Percentiles rank a stretch among this genome's conserved stretches.
Evolutionary conservation across 176 grass and related monocot species (phyloP).

Genomic region (Pontederia paniculata): DNA sequence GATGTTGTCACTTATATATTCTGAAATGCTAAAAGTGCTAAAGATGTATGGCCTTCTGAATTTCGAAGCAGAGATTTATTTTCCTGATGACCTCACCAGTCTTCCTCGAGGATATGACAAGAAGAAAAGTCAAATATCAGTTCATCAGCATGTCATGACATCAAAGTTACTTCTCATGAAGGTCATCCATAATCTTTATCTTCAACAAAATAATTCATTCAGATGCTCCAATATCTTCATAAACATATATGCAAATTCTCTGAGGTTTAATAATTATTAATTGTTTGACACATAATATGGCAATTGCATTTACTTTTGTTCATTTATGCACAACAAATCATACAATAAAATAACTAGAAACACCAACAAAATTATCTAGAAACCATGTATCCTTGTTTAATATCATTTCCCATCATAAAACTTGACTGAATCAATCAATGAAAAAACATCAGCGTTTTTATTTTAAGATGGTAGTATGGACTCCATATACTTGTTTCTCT

Average conservation of each 20-base stretch:
- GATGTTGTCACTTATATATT: constrained; percentile 86
- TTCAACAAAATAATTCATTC: background rate
- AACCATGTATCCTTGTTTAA: too few species aligned
- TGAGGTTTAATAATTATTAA: background rate
- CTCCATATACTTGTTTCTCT: too few species aligned
- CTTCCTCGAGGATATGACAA: constrained; percentile 81
- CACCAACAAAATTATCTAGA: too few species aligned
- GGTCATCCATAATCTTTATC: constrained; percentile 26
- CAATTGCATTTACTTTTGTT: too few species aligned
- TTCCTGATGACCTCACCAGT: constrained; percentile 39
- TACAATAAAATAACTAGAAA: too few species aligned
- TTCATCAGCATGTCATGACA: constrained; percentile 73
- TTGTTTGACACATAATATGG: background rate
- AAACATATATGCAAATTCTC: background rate
- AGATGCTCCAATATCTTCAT: background rate
- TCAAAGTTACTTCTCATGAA: constrained; percentile 61
- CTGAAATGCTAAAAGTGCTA: constrained; percentile 69
- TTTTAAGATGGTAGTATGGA: too few species aligned
- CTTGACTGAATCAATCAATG: too few species aligned
- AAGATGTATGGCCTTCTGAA: constrained; percentile 46
- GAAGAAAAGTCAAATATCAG: constrained; percentile 44
- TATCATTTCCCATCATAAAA: too few species aligned
- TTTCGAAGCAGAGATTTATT: constrained; percentile 76
- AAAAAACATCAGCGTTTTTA: too few species aligned
- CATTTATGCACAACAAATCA: too few species aligned